Percentiles rank a stretch among this genome's conserved stretches.
These are phyloP conservation scores for Euclidium syriacum DNA, from an alignment of 345 rosid genomes.

Conservation along the genomic window DNA sequence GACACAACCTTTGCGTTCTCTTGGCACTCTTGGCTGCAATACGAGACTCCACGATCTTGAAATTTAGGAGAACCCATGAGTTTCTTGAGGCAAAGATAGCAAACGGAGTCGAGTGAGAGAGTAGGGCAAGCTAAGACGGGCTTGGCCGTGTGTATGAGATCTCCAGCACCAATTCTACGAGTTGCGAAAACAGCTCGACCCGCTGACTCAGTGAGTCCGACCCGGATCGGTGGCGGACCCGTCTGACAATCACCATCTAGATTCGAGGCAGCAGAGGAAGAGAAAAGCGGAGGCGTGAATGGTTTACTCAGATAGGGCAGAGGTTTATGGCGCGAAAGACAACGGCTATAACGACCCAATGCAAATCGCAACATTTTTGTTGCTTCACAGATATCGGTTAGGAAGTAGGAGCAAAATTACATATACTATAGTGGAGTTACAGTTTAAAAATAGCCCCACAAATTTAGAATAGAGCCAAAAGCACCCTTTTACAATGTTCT, in stretches of 20 bases:
- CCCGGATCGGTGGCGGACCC: conserved; percentile 64
- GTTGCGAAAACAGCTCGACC: conserved; percentile 89
- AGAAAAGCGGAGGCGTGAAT: not conserved
- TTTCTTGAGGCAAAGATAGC: conserved; percentile 65
- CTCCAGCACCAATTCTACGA: conserved; percentile 59
- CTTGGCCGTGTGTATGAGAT: conserved; percentile 78
- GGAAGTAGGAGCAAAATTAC: too few relatives aligned
- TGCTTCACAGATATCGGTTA: too few relatives aligned
- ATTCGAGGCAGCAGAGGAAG: conserved; percentile 23
- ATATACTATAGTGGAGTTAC: too few relatives aligned
- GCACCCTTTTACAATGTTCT: conserved; percentile 4
- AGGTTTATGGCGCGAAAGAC: conserved; percentile 31
- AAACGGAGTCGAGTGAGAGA: conserved; percentile 36
- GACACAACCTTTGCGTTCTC: conserved; percentile 44
- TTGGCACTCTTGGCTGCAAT: conserved; percentile 54
- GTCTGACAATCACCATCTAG: conserved; percentile 17
- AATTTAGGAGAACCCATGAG: conserved; percentile 20
- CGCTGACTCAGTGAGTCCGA: conserved; percentile 61
- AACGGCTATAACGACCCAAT: conserved; percentile 39
- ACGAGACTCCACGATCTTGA: conserved; percentile 36
- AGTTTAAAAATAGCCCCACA: not conserved
- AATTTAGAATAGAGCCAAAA: not conserved
- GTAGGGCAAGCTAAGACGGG: conserved; percentile 61
- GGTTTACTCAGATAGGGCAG: not conserved
- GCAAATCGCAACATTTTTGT: conserved; percentile 13